Evolutionary conservation across 306 rosid species (phyloP).

Genomic region (Glycine soja): DNA sequence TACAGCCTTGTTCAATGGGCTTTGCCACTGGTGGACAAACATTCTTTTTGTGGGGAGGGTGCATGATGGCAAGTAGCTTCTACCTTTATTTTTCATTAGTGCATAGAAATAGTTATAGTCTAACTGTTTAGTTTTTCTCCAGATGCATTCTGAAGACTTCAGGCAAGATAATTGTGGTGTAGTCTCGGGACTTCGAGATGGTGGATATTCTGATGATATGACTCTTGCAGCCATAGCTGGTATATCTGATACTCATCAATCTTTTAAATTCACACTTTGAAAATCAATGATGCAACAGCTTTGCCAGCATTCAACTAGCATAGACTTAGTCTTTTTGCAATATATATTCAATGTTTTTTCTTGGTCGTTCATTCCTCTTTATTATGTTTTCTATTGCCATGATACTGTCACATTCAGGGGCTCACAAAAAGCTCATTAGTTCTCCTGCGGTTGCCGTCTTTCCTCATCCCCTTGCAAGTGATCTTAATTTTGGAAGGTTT

Average conservation of each 20-base stretch:
- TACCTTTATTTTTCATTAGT: conserved; percentile 4
- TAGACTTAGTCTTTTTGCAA: background rate
- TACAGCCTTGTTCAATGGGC: conserved; percentile 99
- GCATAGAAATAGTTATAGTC: conserved; percentile 30
- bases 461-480: conserved; percentile 98
- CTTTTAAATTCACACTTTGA: background rate
- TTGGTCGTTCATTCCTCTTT: conserved; percentile 14
- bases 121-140: conserved; percentile 52
- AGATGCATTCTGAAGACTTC: conserved; percentile 98
- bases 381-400: conserved; percentile 38
- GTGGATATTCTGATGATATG: conserved; percentile 99
- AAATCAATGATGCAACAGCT: background rate
- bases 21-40: conserved; percentile 99
- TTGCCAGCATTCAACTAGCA: background rate
- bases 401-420: conserved; percentile 64
- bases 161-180: conserved; percentile 80
- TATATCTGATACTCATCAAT: conserved; percentile 43
- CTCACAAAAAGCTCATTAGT: conserved; percentile 84
- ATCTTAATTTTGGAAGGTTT: conserved; percentile 92
- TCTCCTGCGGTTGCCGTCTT: conserved; percentile 98
- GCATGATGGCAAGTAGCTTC: conserved; percentile 95
- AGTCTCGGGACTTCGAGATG: conserved; percentile 81
- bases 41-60: conserved; percentile 99
- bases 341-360: background rate
- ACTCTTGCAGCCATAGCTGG: conserved; percentile 97